phyloP scores from a whole-genome alignment of 768 basidiomycete genomes.

The Boletus speciosus region DNA sequence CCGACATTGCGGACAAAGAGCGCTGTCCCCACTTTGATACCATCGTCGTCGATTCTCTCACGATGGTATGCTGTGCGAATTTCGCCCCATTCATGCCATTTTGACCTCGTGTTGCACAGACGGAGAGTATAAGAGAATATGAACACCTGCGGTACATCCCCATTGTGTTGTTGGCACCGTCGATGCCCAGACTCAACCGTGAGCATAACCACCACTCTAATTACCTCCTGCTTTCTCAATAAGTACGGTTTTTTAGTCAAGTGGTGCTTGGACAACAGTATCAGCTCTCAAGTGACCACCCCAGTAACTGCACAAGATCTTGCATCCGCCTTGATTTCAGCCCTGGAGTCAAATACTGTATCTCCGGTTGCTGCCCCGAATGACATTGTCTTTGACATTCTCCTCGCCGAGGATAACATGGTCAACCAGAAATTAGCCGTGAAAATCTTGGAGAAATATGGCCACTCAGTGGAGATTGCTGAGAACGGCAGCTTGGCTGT shows the following conservation, averaged over 20 bases:
- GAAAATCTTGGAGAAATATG: constrained; percentile 94
- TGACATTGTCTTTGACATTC: constrained; percentile 85
- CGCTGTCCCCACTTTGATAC: constrained; percentile 89
- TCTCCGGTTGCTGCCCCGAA: constrained; percentile 83
- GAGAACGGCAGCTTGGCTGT: constrained; percentile 95
- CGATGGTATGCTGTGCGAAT: constrained; percentile 55
- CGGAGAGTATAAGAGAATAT: constrained; percentile 83
- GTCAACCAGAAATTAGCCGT: constrained; percentile 96
- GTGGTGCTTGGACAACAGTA: constrained; percentile 96
- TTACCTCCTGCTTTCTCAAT: constrained; percentile 3
- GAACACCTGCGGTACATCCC: constrained; percentile 97
- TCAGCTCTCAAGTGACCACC: constrained; percentile 91
- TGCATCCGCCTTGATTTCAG: constrained; percentile 86
- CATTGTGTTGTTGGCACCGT: constrained; percentile 84
- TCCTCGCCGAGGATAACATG: constrained; percentile 95
- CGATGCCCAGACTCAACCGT: constrained; percentile 73
- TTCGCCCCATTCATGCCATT: neutral
- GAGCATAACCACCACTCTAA: constrained; percentile 28
- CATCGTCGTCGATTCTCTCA: constrained; percentile 89
- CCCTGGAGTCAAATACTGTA: constrained; percentile 92
- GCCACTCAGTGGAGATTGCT: constrained; percentile 93
- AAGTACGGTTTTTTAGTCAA: constrained; percentile 54
- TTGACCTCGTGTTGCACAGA: constrained; percentile 45
- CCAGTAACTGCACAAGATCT: constrained; percentile 88
- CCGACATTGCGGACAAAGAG: constrained; percentile 78